Evolutionary conservation across 2,329 filamentous ascomycete genomes (phyloP), one percentile per base, ranked within the genome.

Genomic region (Pseudopithomyces chartarum): DNA sequence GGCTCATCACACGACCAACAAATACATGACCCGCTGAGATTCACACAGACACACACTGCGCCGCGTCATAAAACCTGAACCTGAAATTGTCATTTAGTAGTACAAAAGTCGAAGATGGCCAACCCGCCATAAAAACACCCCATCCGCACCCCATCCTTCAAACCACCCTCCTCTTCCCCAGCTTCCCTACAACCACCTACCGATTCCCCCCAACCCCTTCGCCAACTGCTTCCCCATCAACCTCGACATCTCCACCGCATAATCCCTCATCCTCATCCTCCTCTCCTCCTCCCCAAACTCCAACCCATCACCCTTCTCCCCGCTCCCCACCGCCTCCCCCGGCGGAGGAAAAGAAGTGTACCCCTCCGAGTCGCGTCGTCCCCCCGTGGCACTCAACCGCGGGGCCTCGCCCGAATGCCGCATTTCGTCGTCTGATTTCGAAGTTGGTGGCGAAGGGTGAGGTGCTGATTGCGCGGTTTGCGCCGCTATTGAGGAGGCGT

Each of bases 201-300:
- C 26, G 26, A 29, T 50, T 39, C 10, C 52, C 38, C 38, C 59
- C 47, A 71, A 23, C 0, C 64, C 65, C 44, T 39, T 56, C 0
- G 66, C 63, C 13, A 71, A 48, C 55, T 71, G 68, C 19, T 54
- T 55, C 12, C 66, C 65, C 68, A 71, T 70, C 52, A 66, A 62
- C 50, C 66, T 62, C 29, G 65, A 66, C 1, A 71, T 52, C 57
- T 70, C 65, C 48, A 65, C 67, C 3, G 68, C 63, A 29, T 71
- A 71, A 32, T 70, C 67, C 13, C 50, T 53, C 54, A 62, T 64
- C 6, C 64, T 52, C 65, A 69, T 70, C 32, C 43, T 62, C 2
- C 56, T 49, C 40, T 57, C 55, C 42, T 68, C 58, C n/a, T 69
- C 62, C 23, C 56, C 64, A 60, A 29, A 29, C 8, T 29, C 26